phyloP scores from a whole-genome alignment of 805 yeast genomes.

The Spathaspora sp. region DNA sequence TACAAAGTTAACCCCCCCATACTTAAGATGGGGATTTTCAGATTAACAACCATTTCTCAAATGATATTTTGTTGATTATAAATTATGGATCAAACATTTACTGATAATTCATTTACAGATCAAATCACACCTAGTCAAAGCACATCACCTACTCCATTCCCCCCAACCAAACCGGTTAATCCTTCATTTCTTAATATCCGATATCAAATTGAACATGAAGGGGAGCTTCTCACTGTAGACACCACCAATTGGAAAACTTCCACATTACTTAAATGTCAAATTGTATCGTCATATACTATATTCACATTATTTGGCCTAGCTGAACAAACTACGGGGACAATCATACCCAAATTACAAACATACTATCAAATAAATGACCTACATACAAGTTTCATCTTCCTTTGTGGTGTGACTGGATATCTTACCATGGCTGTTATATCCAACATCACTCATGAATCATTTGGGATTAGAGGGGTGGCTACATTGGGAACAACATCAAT shows the following conservation, averaged over 20 bases:
- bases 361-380: conserved; percentile 48
- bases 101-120: not conserved
- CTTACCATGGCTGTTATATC: conserved; percentile 48
- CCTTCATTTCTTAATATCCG: conserved; percentile 1
- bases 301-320: conserved; percentile 51
- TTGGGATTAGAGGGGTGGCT: conserved; percentile 50
- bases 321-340: conserved; percentile 60
- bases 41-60: too few relatives aligned
- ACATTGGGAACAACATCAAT: conserved; percentile 30
- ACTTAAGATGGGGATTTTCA: not conserved
- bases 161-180: not conserved
- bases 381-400: conserved; percentile 45
- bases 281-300: conserved; percentile 32
- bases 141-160: not conserved
- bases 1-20: not conserved
- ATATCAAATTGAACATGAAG: conserved; percentile 20
- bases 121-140: not conserved
- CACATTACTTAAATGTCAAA: conserved; percentile 38
- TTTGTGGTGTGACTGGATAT: conserved; percentile 55
- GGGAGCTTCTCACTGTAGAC: conserved; percentile 27
- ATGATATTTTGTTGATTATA: not conserved
- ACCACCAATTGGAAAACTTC: conserved; percentile 38
- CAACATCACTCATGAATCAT: conserved; percentile 33
- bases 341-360: conserved; percentile 49
- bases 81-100: too few relatives aligned